Base-by-base conservation (phyloP, 2,329 filamentous ascomycete genomes). In the Pseudogymnoascus sp. region DNA sequence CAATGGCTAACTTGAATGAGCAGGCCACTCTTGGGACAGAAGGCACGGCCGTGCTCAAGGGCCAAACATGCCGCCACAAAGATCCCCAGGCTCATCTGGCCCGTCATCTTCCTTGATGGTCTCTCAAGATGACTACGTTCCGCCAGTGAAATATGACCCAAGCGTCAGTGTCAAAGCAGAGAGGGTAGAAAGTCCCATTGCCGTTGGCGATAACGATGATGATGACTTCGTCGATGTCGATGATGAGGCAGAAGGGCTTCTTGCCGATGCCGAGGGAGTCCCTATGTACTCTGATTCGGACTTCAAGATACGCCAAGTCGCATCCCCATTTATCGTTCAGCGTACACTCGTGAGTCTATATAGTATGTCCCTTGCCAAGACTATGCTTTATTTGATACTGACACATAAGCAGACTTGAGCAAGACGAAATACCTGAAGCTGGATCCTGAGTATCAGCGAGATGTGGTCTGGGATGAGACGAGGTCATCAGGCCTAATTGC, bases 401-500 rank as follows among this genome's bases (percentile, higher is more conserved):
- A 29, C 57, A 16, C 66, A 3, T 47, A 66, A 66, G 3, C 37
- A 66, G 67, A 63, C 7, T 64, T 72, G 65, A 74, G 72, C 63
- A 66, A 70, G 16, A 70, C 66, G n/a, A 68, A 69, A 6, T 72
- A 67, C 59, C 71, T 80, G 42, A 72, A 79, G 51, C 69, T 80
- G 5, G 71, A 79, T 62, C 78, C 79, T 3, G 75, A 78, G 14
- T 80, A 80, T 61, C 78, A 80, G 66, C 70, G 79, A 64, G 78
- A 77, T 37, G 74, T 80, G 18, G 78, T 80, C 1, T 81, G 79
- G 79, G 68, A 75, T 67, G 73, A 75, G 62, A 69, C 68, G 23
- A 68, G 71, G 54, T 69, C 69, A 63, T 71, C 69, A 18, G 61
- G 67, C 29, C 63, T 73, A 3, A 70, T 74, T 51, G 68, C 65